A percentile compares a stretch with the other conserved stretches of the same genome.
Evolutionary conservation across 2,329 filamentous ascomycete species (phyloP).

Genomic region (Pseudogymnoascus sp.): DNA sequence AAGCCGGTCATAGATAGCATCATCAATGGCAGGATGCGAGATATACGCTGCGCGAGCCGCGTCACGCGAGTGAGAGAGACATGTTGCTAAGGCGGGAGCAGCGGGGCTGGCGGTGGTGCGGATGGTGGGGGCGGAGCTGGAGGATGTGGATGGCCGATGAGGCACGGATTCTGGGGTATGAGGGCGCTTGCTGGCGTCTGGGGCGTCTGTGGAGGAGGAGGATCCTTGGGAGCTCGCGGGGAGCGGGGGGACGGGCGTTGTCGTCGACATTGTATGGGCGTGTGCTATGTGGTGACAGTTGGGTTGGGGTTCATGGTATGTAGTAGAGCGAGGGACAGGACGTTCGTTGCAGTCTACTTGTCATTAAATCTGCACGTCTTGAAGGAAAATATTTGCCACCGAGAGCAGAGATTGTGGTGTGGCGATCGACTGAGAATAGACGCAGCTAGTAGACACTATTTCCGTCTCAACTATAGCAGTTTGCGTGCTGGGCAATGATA

Average conservation of each 20-base stretch:
- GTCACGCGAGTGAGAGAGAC: not conserved
- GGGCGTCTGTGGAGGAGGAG: not conserved
- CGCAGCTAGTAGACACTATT: not conserved
- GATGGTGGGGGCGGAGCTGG: constrained; percentile 1
- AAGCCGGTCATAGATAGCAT: constrained; percentile 60
- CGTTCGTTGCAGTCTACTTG: not conserved
- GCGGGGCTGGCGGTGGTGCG: not conserved
- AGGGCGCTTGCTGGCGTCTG: not conserved
- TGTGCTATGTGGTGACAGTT: not conserved
- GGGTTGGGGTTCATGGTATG: not conserved
- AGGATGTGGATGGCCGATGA: not conserved
- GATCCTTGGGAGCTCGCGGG: not conserved
- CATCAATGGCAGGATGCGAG: constrained; percentile 30
- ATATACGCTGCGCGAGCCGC: constrained; percentile 24
- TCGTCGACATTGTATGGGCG: not conserved
- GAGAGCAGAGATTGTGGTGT: not conserved
- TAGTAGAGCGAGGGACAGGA: not conserved
- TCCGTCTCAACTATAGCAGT: not conserved
- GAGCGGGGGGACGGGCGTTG: not conserved
- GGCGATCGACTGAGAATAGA: not conserved
- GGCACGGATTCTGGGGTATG: not conserved
- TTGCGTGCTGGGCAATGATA: not conserved
- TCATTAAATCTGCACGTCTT: not conserved
- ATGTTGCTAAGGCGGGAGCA: not conserved
- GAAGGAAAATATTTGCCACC: not conserved